These are phyloP conservation scores for Cicer pinnatifidum DNA, from an alignment of 306 rosid species.

Conservation along the genomic window DNA sequence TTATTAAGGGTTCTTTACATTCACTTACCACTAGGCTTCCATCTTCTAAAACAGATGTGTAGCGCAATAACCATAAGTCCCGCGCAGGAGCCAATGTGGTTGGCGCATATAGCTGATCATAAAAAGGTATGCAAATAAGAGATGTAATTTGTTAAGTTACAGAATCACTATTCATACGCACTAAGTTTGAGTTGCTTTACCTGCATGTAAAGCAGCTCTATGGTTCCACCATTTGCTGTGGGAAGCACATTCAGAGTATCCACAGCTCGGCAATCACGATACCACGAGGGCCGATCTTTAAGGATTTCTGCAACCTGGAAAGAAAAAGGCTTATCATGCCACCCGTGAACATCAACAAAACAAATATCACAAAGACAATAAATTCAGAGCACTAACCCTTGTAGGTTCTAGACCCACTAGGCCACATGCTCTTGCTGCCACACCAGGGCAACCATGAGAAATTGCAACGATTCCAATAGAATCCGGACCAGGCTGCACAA, in stretches of 20 bases:
- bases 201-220: conserved; percentile 99
- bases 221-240: conserved; percentile 97
- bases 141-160: background rate
- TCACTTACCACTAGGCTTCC: conserved; percentile 90
- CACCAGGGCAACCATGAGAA: conserved; percentile 99
- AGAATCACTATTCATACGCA: background rate
- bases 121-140: conserved; percentile 1
- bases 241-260: conserved; percentile 92
- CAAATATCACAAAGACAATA: conserved; percentile 1
- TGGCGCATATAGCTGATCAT: conserved; percentile 79
- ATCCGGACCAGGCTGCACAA: conserved; percentile 99
- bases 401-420: conserved; percentile 99
- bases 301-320: conserved; percentile 96
- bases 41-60: conserved; percentile 92
- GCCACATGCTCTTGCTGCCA: conserved; percentile 99
- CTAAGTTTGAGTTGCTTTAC: conserved; percentile 41
- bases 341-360: conserved; percentile 26
- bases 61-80: conserved; percentile 95
- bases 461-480: conserved; percentile 99
- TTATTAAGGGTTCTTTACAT: conserved; percentile 16
- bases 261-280: conserved; percentile 98
- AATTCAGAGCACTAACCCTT: conserved; percentile 66
- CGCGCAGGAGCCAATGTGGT: conserved; percentile 96
- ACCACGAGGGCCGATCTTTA: conserved; percentile 95
- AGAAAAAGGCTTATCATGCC: conserved; percentile 28